phyloP scores from a whole-genome alignment of 1,284 basidiomycete species.

The Pseudozyma sp. region DNA sequence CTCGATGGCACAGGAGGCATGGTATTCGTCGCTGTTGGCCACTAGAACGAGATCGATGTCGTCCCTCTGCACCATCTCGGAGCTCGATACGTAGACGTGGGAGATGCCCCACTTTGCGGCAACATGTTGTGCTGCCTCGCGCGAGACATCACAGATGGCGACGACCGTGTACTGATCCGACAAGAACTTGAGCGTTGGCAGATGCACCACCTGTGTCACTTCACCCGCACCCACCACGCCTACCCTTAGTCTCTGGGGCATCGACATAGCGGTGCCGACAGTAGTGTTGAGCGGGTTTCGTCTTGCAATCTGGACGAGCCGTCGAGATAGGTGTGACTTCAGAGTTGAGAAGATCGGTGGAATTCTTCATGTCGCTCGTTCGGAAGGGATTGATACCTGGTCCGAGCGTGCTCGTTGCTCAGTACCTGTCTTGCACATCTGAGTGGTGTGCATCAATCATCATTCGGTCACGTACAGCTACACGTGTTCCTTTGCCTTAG shows the following conservation, averaged over 20 bases:
- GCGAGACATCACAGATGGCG: slow-evolving; percentile 68
- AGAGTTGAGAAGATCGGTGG: no score
- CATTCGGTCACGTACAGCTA: neutral
- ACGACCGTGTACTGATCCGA: slow-evolving; percentile 56
- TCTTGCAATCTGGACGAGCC: no score
- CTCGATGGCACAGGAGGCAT: slow-evolving; percentile 45
- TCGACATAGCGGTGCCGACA: neutral
- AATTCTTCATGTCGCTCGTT: no score
- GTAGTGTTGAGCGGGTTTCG: neutral
- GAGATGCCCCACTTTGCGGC: slow-evolving; percentile 64
- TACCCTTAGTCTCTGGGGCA: slow-evolving; percentile 32
- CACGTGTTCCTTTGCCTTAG: no score
- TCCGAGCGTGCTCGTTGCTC: neutral
- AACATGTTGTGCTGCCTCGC: slow-evolving; percentile 58
- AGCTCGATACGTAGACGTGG: slow-evolving; percentile 33
- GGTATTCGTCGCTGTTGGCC: slow-evolving; percentile 55
- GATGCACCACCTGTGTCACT: slow-evolving; percentile 63
- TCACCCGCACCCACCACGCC: slow-evolving; percentile 63
- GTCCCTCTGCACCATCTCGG: slow-evolving; percentile 52
- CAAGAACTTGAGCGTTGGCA: slow-evolving; percentile 62
- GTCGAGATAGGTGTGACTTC: no score
- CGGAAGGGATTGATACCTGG: no score
- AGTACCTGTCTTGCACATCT: no score
- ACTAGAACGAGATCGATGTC: slow-evolving; percentile 65
- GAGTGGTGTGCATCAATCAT: neutral